Conservation (phyloP, 2,329 filamentous ascomycete genomes). For the Xylariomycetidae sp. region DNA sequence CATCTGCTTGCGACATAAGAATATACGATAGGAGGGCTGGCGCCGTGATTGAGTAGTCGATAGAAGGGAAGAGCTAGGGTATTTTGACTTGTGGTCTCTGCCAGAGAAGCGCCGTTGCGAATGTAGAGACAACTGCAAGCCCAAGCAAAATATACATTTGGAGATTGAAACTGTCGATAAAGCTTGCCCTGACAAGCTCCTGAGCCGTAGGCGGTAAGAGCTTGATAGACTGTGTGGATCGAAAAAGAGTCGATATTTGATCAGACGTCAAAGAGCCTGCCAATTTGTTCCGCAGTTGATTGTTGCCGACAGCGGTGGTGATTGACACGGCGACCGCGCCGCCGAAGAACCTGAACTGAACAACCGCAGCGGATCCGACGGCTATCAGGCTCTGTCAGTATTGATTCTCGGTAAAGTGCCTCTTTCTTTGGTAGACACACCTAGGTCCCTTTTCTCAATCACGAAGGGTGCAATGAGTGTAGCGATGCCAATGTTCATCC, state of each 20-base stretch:
- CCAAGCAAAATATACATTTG: constrained; percentile 14
- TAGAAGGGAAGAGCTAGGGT: no score
- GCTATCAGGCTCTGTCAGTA: no score
- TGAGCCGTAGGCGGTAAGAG: constrained; percentile 3
- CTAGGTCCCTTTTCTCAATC: constrained; percentile 11
- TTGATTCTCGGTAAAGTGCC: no score
- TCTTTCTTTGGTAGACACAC: no score
- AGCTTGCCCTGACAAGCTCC: constrained; percentile 5
- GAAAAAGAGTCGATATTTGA: constrained; percentile 10
- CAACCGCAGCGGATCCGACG: constrained; percentile 10
- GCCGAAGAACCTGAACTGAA: constrained; percentile 15
- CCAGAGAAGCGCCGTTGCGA: constrained; percentile 12
- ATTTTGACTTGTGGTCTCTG: no score
- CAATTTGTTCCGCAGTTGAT: constrained; percentile 5
- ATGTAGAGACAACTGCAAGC: constrained; percentile 9
- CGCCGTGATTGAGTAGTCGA: no score
- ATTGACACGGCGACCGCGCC: constrained; percentile 12
- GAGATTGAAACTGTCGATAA: constrained; percentile 11
- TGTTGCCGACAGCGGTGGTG: constrained; percentile 14
- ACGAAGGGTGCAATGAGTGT: constrained; percentile 12
- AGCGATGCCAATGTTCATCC: constrained; percentile 9
- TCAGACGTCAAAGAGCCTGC: constrained; percentile 3
- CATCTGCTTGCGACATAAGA: no score
- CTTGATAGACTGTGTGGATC: constrained; percentile 10
- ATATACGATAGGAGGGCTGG: no score